Percentiles rank a stretch among this genome's conserved stretches.
Conservation (phyloP, 2,329 filamentous ascomycete species). For the Dactylellina parvicollis region DNA sequence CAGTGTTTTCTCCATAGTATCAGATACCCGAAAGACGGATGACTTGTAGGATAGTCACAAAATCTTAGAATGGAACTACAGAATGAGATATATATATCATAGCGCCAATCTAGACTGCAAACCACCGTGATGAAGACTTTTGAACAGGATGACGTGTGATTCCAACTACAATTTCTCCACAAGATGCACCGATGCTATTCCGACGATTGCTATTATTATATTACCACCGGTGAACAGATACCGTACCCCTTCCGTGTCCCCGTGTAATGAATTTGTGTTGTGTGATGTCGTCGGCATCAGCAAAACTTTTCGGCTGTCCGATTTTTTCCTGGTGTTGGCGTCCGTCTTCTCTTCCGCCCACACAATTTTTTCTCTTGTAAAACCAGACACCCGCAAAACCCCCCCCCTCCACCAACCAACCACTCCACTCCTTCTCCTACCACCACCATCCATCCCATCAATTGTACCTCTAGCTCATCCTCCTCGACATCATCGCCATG, state of each 20-base stretch:
- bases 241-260: no score
- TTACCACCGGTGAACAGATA: no score
- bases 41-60: conserved; percentile 48
- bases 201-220: no score
- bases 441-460: conserved; percentile 53
- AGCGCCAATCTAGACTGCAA: no score
- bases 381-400: conserved; percentile 40
- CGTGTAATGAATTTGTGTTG: conserved; percentile 24
- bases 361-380: conserved; percentile 54
- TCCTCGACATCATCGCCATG: conserved; percentile 73
- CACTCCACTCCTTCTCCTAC: conserved; percentile 54
- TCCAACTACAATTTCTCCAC: no score
- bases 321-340: conserved; percentile 39
- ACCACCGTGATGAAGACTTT: no score
- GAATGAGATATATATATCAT: conserved; percentile 5
- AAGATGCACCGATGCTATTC: neutral
- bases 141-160: neutral
- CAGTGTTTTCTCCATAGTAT: conserved; percentile 23
- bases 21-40: conserved; percentile 52
- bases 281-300: conserved; percentile 52
- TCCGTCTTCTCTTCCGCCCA: conserved; percentile 41
- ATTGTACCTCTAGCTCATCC: conserved; percentile 57
- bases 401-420: conserved; percentile 48
- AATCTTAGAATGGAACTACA: conserved; percentile 36
- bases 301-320: conserved; percentile 49